A percentile compares a stretch with the other conserved stretches of the same genome.
Evolutionary conservation across 2,329 filamentous ascomycete genomes (phyloP).

Genomic region (Sclerotiophoma versabilis): DNA sequence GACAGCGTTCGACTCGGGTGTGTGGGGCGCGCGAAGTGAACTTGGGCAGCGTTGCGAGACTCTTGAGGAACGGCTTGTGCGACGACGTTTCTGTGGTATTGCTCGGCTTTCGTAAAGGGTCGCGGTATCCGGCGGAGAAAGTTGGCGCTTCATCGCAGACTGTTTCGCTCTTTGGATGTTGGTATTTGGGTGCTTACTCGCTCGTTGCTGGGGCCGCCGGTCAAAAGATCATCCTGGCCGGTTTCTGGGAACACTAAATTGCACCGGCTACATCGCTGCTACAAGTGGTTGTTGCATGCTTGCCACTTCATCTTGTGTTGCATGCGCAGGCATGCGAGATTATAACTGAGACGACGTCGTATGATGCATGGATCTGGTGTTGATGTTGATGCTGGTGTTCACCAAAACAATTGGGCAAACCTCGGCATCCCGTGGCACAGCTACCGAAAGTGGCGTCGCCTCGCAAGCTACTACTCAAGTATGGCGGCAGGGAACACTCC

Average conservation of each 20-base stretch:
- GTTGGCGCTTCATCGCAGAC: slow-evolving; percentile 4
- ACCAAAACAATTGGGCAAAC: background rate
- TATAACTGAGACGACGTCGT: background rate
- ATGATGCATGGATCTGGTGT: background rate
- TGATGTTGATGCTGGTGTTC: background rate
- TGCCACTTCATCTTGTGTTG: background rate
- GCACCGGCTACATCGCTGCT: background rate
- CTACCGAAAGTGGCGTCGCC: background rate
- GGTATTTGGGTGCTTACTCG: background rate
- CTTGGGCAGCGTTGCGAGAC: background rate
- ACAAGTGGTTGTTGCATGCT: background rate
- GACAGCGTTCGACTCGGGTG: background rate
- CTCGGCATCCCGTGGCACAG: background rate
- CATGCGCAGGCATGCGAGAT: background rate
- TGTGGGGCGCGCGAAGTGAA: background rate
- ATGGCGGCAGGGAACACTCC: background rate
- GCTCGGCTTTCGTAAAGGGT: background rate
- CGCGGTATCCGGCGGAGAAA: background rate
- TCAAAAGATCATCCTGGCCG: background rate
- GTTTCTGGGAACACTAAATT: background rate
- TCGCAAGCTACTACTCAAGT: background rate
- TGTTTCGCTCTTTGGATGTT: background rate
- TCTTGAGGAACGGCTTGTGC: background rate
- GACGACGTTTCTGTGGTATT: background rate
- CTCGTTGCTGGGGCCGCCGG: background rate